phyloP scores from a whole-genome alignment of 352 stramenopile species.

The Globisporangium apiculatum region DNA sequence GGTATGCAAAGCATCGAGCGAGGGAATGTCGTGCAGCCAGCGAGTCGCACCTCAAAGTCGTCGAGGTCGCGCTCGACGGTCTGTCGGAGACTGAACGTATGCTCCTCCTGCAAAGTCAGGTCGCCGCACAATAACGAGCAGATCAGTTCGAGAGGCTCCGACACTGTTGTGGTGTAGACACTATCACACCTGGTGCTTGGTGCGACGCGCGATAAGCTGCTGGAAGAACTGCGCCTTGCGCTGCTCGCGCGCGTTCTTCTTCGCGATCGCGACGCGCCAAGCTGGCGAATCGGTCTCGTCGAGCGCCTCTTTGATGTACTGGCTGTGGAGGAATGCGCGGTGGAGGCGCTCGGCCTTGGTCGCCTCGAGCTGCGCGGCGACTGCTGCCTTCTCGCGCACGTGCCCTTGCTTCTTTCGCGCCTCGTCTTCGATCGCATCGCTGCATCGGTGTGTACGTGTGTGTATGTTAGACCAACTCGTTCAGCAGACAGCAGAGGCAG shows the following conservation, averaged over 20 bases:
- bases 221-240: constrained; percentile 49
- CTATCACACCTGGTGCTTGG: constrained; percentile 27
- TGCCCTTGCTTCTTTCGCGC: constrained; percentile 21
- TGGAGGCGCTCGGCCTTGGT: constrained; percentile 70
- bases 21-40: not conserved
- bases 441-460: constrained; percentile 4
- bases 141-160: no score
- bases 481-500: no score
- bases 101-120: constrained; percentile 20
- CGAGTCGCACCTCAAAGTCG: constrained; percentile 39
- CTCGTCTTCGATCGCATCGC: constrained; percentile 33
- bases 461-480: not conserved
- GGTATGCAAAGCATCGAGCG: no score
- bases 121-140: not conserved
- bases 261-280: constrained; percentile 53
- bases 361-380: constrained; percentile 34
- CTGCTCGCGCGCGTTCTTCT: constrained; percentile 51
- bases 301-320: constrained; percentile 65
- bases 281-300: constrained; percentile 64
- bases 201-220: constrained; percentile 34
- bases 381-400: constrained; percentile 18
- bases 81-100: constrained; percentile 45
- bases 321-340: constrained; percentile 54
- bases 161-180: not conserved
- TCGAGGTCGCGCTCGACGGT: constrained; percentile 43